These are phyloP conservation scores for Colletotrichum endophyticum DNA, from an alignment of 2,329 filamentous ascomycete genomes.

Conservation along the genomic window DNA sequence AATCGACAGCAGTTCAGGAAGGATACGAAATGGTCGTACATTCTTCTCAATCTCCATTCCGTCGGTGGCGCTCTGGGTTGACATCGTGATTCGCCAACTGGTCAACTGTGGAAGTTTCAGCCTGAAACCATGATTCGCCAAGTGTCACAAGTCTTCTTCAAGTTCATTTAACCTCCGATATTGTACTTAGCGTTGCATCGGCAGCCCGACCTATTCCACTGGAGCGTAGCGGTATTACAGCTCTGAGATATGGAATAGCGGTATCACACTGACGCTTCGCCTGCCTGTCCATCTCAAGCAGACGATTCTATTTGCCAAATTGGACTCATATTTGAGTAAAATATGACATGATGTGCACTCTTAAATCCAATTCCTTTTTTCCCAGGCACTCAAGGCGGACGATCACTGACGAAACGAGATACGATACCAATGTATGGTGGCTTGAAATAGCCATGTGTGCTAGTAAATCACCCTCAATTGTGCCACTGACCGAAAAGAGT, in stretches of 20 bases:
- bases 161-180: too few relatives aligned
- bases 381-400: neutral
- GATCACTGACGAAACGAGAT: neutral
- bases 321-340: neutral
- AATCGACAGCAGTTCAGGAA: too few relatives aligned
- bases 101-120: neutral
- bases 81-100: neutral
- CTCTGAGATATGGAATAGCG: neutral
- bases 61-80: neutral
- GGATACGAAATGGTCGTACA: too few relatives aligned
- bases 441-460: neutral
- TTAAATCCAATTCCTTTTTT: neutral
- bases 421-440: neutral
- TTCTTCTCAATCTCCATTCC: neutral
- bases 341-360: neutral
- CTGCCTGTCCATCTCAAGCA: neutral
- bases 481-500: neutral
- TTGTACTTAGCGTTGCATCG: neutral
- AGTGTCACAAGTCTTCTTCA: neutral
- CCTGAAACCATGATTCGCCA: neutral
- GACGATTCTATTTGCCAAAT: neutral
- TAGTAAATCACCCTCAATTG: neutral
- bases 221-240: neutral
- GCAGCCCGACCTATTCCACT: neutral
- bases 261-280: neutral